Base-by-base conservation (phyloP, 1,284 basidiomycete species). In the Fomitopsis pinicola region DNA sequence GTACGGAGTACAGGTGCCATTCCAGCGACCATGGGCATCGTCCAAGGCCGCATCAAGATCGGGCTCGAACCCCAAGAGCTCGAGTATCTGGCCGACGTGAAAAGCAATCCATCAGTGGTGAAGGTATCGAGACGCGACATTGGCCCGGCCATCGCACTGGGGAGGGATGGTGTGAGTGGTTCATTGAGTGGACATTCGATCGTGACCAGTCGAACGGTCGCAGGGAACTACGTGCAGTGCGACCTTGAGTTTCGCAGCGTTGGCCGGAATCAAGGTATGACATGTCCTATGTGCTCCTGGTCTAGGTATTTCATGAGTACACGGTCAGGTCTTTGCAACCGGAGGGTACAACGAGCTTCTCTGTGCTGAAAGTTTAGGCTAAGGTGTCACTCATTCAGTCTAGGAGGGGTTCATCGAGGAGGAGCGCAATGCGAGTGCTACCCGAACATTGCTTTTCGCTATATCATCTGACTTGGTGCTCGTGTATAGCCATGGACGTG, bases 331-430 rank as follows among this genome's bases (percentile, higher is more conserved):
- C 22, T 92, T 93, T 74, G 84, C 91, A 19, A 93, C 91, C 14
- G 91, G 91, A 72, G 90, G 89, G 90, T 90, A 50, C 71, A 76
- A 82, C 30, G 8, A 19, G 35, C n/a, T 17, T 7, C 45, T 44
- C 30, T 48, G 48, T 14, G 53, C 52, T 38, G 36, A 35, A 28
- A 2, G 12, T 22, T 15, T 22, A 7, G 40, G 38, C 19, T 38
- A 45, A 55, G 53, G 50, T 56, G n/a, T 53, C 38, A 28, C 42
- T 60, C 19, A 46, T 42, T 52, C 55, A 92, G 91, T 19, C 78
- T 93, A 33, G 94, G 94, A 5, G 94, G 97, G 57, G 97, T 98
- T 1, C 97, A 99, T 75, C 88, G 97, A 5, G 94, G 94, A 14
- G 97, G 89, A 58, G 90, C 97, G 75, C 84, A 79, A 38, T 89